Base-by-base conservation (phyloP, 306 rosid species). In the Quercus cerris region DNA sequence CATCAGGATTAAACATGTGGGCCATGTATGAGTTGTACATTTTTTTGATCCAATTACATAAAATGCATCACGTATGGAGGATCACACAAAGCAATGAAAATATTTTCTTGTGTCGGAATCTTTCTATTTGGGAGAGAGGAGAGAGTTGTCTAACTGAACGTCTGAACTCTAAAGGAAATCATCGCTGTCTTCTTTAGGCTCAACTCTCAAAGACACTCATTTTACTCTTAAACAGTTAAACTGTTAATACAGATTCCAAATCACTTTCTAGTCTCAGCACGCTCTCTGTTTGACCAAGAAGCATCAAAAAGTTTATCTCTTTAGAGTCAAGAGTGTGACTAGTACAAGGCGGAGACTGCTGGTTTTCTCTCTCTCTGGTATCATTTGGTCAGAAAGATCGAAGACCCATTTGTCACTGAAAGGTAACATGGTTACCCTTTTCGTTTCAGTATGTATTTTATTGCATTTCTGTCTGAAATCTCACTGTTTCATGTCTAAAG, bases 401-500 rank as follows among this genome's bases (percentile, higher is more conserved):
- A 59, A 33, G 27, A 55, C 78, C 75, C 88, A 81, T 63, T 14
- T 77, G 8, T 54, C 59, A 11, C 63, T 73, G 72, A 70, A 57
- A 66, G 71, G 80, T 81, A 77, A 81, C 19, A 81, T 61, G 3
- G 17, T 12, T 49, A 12, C 54, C 54, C 54, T 49, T 49, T 49
- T 49, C 17, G 54, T 49, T 49, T 49, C 54, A 49, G 14, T 12
- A 12, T 12, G 54, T 49, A 12, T 49, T 49, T 49, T 49, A 49
- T 12, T 49, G 49, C 77, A 2, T 44, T 71, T 72, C 78, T 54
- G 30, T 75, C 75, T 70, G 52, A 46, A 6, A 35, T 33, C 62
- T 75, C 49, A 28, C 57, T 49, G 9, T 74, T 59, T 81, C 31
- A 71, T 10, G 78, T 66, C 59, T 71, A 71, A 82, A 80, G 77